Evolutionary conservation across 2,329 filamentous ascomycete genomes (phyloP).

Genomic region (Botryosphaeria dothidea): DNA sequence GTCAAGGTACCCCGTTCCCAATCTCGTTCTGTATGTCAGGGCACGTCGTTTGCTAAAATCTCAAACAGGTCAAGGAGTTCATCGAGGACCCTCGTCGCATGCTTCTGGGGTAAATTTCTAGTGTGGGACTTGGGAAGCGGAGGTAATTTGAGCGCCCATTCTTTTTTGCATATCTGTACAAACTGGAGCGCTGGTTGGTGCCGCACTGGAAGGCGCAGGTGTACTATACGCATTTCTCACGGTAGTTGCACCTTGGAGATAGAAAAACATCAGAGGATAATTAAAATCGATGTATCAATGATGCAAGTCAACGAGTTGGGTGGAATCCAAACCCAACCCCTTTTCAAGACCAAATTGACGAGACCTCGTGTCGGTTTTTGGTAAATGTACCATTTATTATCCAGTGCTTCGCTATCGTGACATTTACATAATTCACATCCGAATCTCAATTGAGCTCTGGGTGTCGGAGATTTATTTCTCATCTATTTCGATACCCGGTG

Average conservation of each 20-base stretch:
- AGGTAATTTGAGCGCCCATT: conserved; percentile 8
- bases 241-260: neutral
- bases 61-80: conserved; percentile 75
- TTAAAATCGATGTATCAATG: neutral
- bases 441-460: no score
- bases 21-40: neutral
- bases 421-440: no score
- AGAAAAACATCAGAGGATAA: neutral
- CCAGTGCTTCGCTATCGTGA: no score
- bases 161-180: conserved; percentile 9
- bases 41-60: neutral
- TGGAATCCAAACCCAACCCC: no score
- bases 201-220: neutral
- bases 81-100: conserved; percentile 94
- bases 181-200: conserved; percentile 4
- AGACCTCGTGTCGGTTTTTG: no score
- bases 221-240: neutral
- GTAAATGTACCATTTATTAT: no score
- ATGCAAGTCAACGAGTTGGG: no score
- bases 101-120: conserved; percentile 58
- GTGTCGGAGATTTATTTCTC: no score
- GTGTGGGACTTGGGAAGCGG: neutral
- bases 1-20: conserved; percentile 63
- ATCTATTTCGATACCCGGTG: no score
- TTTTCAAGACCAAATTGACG: no score